Evolutionary conservation across 129 eudicot genomes (phyloP).

Genomic region (Lonicera japonica): DNA sequence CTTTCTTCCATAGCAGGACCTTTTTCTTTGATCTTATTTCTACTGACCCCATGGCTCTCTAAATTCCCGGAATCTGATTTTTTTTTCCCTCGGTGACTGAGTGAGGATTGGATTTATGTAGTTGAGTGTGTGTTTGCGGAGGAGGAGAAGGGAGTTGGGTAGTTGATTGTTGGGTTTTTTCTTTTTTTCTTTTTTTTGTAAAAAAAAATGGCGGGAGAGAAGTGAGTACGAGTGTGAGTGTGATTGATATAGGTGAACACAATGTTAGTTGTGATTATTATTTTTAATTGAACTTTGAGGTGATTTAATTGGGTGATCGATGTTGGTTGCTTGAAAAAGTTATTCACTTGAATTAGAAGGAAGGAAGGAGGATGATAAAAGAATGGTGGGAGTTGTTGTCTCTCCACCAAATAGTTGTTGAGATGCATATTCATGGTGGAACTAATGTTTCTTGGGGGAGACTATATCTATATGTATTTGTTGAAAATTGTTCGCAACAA

Average conservation of each 20-base stretch:
- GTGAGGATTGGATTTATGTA: slow-evolving; percentile 6
- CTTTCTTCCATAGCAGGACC: slow-evolving; percentile 68
- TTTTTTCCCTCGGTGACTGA: neutral
- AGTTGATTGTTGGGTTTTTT: too few species aligned
- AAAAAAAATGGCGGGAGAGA: slow-evolving; percentile 27
- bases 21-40: slow-evolving; percentile 74
- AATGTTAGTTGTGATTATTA: slow-evolving; percentile 11
- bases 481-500: too few species aligned
- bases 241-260: slow-evolving; percentile 33
- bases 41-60: slow-evolving; percentile 41
- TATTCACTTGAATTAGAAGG: slow-evolving; percentile 40
- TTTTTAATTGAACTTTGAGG: neutral
- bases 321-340: slow-evolving; percentile 54
- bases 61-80: neutral
- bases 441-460: too few species aligned
- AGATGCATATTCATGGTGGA: slow-evolving; percentile 47
- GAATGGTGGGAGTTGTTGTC: slow-evolving; percentile 13
- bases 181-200: too few species aligned
- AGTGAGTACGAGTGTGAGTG: slow-evolving; percentile 9
- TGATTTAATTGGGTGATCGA: slow-evolving; percentile 5
- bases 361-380: slow-evolving; percentile 4
- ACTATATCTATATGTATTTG: too few species aligned
- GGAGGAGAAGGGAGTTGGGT: slow-evolving; percentile 16
- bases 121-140: too few species aligned
- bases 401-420: slow-evolving; percentile 85